Evolutionary conservation across 2,329 filamentous ascomycete species (phyloP), one percentile per base, ranked within the genome.

Genomic region (Stagonosporopsis vannaccii): DNA sequence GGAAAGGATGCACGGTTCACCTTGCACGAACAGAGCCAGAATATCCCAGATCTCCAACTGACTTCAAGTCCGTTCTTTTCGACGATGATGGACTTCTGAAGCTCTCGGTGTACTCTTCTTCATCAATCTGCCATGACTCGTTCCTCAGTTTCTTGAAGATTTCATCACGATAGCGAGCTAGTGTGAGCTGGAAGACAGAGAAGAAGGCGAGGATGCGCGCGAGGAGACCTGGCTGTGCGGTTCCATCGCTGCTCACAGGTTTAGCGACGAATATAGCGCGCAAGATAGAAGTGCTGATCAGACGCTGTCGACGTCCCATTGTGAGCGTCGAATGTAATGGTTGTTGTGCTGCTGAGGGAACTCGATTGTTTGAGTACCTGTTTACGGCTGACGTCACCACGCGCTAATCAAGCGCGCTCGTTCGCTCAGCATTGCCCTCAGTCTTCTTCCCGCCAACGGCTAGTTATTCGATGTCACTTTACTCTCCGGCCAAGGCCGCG

Each of bases 41-140:
- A 69, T 90, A 90, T 2, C 89, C 89, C 75, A 92, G 80, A 67
- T 91, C 87, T 1, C 87, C 88, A 58, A 89, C 82, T 1, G 86
- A 73, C 2, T 82, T 74, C 28, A 91, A 75, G 44, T 73, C 71
- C 51, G 71, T 72, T 39, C 69, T 74, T 59, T 76, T 76, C 51
- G 71, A 75, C 62, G 70, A 70, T 30, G 71, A 72, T 13, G 76
- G 72, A 28, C 70, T 74, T 5, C 77, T 75, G 63, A 88, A 87
- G 60, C 81, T 85, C 25, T 79, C 78, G 12, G 72, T 76, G 60
- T 87, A 88, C 20, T 82, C 81, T 11, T 81, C 77, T 55, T 86
- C 82, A 22, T 81, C 73, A 30, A 87, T 80, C 4, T 77, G 56
- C 84, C 85, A 87, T 17, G 77, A 72, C 6, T 82, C 75, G 6